phyloP scores from a whole-genome alignment of 805 yeast species.

The Novakomyces olei region DNA sequence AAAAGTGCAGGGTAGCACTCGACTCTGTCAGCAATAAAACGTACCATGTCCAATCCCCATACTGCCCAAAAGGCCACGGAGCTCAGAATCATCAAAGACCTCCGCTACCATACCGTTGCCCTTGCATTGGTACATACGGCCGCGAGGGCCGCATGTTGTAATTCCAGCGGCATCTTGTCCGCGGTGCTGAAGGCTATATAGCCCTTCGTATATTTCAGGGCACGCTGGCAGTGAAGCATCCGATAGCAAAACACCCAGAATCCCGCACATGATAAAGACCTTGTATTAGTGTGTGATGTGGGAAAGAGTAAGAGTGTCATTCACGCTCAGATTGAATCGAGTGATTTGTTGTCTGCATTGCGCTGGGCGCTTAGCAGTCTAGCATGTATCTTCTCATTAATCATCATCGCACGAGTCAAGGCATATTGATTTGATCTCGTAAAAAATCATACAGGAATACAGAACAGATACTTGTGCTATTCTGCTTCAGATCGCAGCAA shows the following conservation, averaged over 20 bases:
- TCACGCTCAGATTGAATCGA: too few species aligned
- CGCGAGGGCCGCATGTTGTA: constrained; percentile 82
- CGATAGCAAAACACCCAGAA: constrained; percentile 67
- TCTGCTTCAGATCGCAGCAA: too few species aligned
- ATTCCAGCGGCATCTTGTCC: constrained; percentile 99
- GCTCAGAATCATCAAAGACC: constrained; percentile 69
- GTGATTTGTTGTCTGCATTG: too few species aligned
- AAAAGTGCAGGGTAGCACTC: too few species aligned
- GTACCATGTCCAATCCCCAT: constrained; percentile 90
- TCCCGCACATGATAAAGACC: constrained; percentile 59
- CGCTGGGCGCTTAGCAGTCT: too few species aligned
- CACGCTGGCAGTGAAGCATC: constrained; percentile 56
- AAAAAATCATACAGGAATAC: too few species aligned
- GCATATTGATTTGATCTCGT: too few species aligned
- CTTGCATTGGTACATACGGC: constrained; percentile 88
- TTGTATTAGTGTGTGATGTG: not conserved
- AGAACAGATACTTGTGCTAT: too few species aligned
- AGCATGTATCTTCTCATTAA: too few species aligned
- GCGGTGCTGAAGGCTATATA: constrained; percentile 81
- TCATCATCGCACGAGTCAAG: too few species aligned
- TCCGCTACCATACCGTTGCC: constrained; percentile 98
- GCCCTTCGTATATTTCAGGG: constrained; percentile 78
- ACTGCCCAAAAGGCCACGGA: constrained; percentile 63
- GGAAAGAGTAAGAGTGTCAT: too few species aligned
- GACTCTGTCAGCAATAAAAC: too few species aligned